These are phyloP conservation scores for Mycogone perniciosa DNA, from an alignment of 2,329 filamentous ascomycete species.

Conservation along the genomic window DNA sequence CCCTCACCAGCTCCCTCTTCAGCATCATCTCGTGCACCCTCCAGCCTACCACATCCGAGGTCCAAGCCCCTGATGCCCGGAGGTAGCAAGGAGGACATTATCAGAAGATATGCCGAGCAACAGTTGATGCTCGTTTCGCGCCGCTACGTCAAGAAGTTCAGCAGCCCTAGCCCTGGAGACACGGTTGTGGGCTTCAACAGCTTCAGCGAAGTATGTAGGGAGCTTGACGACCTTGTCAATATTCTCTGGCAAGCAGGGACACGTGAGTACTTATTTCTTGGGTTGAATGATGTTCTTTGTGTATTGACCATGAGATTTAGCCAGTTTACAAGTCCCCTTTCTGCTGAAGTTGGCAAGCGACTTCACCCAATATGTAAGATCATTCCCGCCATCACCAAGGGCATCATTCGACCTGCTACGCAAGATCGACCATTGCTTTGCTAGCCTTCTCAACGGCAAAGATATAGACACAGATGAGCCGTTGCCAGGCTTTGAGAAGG, in stretches of 20 bases:
- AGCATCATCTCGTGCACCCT: conserved; percentile 34
- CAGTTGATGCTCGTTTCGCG: conserved; percentile 48
- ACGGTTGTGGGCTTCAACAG: conserved; percentile 47
- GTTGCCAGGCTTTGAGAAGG: conserved; percentile 64
- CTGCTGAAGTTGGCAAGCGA: conserved; percentile 71
- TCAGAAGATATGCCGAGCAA: conserved; percentile 51
- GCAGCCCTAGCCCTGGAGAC: conserved; percentile 38
- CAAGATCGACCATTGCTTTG: conserved; percentile 80
- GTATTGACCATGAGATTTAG: conserved; percentile 34
- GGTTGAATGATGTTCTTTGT: not conserved
- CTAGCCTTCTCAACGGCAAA: conserved; percentile 62
- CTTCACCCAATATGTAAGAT: conserved; percentile 63
- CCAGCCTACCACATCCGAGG: conserved; percentile 49
- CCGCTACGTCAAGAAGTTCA: conserved; percentile 55
- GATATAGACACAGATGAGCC: conserved; percentile 59
- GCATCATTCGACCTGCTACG: conserved; percentile 63
- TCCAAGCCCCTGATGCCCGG: conserved; percentile 46
- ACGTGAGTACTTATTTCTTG: conserved; percentile 47
- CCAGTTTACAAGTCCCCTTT: conserved; percentile 75
- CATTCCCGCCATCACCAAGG: conserved; percentile 57
- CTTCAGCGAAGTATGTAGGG: conserved; percentile 64
- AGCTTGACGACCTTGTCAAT: conserved; percentile 69
- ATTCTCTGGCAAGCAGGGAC: conserved; percentile 84
- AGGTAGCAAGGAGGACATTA: conserved; percentile 54
- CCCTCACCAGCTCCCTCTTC: conserved; percentile 51